Conservation (phyloP, 148 eudicot genomes). For the Amaranthus hypochondriacus region DNA sequence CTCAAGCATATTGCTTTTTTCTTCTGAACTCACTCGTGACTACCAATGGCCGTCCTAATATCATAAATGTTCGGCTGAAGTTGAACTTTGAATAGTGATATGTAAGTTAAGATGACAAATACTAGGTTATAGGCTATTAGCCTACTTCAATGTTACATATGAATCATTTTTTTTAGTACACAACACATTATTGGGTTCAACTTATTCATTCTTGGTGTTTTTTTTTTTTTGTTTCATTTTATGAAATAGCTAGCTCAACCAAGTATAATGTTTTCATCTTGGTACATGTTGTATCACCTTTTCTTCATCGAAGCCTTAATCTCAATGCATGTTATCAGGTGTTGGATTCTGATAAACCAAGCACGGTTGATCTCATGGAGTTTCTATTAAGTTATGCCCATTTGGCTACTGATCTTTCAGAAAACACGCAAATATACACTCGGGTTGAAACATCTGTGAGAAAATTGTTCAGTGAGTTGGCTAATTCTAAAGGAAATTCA, state of each 20-base stretch:
- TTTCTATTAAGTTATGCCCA: constrained; percentile 72
- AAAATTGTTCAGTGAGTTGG: constrained; percentile 56
- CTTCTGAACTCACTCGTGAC: too few relatives aligned
- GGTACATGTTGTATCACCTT: constrained; percentile 11
- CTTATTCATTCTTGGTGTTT: background rate
- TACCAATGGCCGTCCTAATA: background rate
- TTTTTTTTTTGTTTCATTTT: background rate
- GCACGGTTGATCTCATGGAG: constrained; percentile 72
- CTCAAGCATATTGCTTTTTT: too few relatives aligned
- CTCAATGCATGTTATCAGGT: constrained; percentile 35
- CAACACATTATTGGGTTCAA: background rate
- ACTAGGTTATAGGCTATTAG: too few relatives aligned
- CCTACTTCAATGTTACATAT: background rate
- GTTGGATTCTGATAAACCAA: constrained; percentile 47
- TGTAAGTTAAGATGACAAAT: too few relatives aligned
- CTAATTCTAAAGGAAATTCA: constrained; percentile 26
- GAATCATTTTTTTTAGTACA: background rate
- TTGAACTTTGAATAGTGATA: too few relatives aligned
- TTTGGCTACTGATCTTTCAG: constrained; percentile 45
- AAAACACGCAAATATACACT: constrained; percentile 23
- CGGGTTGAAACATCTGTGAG: constrained; percentile 62
- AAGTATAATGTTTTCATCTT: constrained; percentile 3
- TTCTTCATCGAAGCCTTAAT: too few relatives aligned
- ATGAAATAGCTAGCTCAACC: background rate
- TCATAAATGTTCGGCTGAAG: background rate